Conservation (phyloP, 169 alveolate genomes). For the Cystoisospora suis region DNA sequence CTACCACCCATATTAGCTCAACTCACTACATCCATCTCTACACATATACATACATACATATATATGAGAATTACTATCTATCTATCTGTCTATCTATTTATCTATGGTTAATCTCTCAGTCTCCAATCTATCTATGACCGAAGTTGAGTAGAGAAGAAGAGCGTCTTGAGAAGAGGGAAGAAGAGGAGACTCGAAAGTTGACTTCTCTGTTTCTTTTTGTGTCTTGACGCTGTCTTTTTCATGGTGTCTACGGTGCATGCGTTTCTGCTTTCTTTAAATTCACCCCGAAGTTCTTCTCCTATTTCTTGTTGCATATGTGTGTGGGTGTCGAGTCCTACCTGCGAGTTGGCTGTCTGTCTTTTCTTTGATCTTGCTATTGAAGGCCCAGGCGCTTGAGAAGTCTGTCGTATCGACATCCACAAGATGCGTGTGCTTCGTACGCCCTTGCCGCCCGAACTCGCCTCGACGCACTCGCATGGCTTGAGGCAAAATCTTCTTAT, state of each 20-base stretch:
- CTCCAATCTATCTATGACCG: background rate
- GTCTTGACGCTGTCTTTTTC: no score
- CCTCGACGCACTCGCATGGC: conserved; percentile 84
- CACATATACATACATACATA: background rate
- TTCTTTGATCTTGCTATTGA: conserved; percentile 15
- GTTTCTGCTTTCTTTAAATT: background rate
- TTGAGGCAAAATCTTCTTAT: conserved; percentile 80
- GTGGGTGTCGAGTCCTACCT: background rate
- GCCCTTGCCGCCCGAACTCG: conserved; percentile 90
- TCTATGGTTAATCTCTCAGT: background rate
- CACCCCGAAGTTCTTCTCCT: background rate
- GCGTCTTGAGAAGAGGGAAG: no score
- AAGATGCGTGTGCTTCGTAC: conserved; percentile 93
- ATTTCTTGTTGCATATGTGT: background rate
- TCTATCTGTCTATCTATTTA: background rate
- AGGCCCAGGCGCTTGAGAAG: conserved; percentile 78
- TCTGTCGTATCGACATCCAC: conserved; percentile 94
- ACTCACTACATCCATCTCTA: background rate
- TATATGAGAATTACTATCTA: no score
- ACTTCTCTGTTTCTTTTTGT: no score
- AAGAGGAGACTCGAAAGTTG: no score
- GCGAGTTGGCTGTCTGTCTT: conserved; percentile 29
- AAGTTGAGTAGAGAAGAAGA: no score
- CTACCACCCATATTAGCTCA: no score
- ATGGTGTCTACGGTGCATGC: background rate